Evolutionary conservation across 2,329 filamentous ascomycete species (phyloP).

Genomic region (Cladosporium sp.): DNA sequence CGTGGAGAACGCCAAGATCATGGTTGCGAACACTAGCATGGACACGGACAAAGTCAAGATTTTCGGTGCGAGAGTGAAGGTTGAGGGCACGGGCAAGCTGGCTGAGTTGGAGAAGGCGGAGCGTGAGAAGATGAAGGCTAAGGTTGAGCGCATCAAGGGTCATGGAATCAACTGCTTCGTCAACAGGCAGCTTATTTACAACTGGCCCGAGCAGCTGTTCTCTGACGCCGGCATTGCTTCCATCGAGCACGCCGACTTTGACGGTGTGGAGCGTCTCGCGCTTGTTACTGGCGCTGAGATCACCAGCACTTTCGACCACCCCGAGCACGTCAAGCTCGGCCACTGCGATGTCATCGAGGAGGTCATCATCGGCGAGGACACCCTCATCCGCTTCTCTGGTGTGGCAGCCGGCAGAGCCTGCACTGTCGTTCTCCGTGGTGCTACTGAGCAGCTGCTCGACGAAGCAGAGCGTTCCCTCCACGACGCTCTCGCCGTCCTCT

Average conservation of each 20-base stretch:
- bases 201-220: constrained; percentile 99
- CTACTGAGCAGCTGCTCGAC: constrained; percentile 92
- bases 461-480: constrained; percentile 95
- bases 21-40: constrained; percentile 98
- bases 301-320: constrained; percentile 94
- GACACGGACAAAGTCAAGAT: constrained; percentile 99
- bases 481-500: constrained; percentile 91
- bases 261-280: constrained; percentile 90
- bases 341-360: constrained; percentile 95
- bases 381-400: constrained; percentile 93
- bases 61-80: constrained; percentile 94
- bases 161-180: constrained; percentile 99
- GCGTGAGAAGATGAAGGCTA: constrained; percentile 98
- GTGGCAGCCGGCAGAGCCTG: constrained; percentile 90
- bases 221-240: constrained; percentile 96
- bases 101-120: constrained; percentile 98
- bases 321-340: constrained; percentile 92
- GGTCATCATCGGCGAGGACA: constrained; percentile 97
- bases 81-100: constrained; percentile 90
- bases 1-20: constrained; percentile 94
- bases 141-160: constrained; percentile 97
- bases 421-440: constrained; percentile 92
- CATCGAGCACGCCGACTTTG: constrained; percentile 98
- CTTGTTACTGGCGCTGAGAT: constrained; percentile 97
- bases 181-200: constrained; percentile 98